Base-by-base conservation (phyloP, 805 yeast species). In the Grigorovia yakushimaensis region DNA sequence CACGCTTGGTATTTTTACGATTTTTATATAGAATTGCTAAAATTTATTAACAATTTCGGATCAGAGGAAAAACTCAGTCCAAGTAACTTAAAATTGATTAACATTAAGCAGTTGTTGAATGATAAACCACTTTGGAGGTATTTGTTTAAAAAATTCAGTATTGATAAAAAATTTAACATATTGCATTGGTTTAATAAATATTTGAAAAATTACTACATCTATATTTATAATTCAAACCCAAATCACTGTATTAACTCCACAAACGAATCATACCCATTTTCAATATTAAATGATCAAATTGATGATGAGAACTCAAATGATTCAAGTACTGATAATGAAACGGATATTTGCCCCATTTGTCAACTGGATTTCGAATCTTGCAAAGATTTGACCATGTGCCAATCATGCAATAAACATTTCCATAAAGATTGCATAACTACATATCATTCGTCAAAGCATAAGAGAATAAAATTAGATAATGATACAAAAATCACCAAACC, bases 401-500 rank as follows among this genome's bases (percentile, higher is more conserved):
- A 81, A 54, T 83, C 83, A 37, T 89, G 96, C 59, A 79, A 82
- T 49, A 73, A 73, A 45, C 74, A 77, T 1, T 87, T 69, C 62
- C 96, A 89, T 62, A 2, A 7, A 9, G 15, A 27, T 15, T 55
- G 58, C 35, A 27, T 27, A 4, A 2, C 9, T 10, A 5, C n/a
- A n/a, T n/a, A n/a, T n/a, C n/a, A n/a, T n/a, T n/a, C n/a, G n/a
- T n/a, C n/a, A n/a, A n/a, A n/a, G n/a, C n/a, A n/a, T 27, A 27
- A 18, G 49, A 11, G 23, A 42, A 5, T 21, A 19, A 15, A 20
- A 36, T 20, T 18, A 36, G 9, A 19, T 18, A 23, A 10, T 6
- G 5, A 39, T 10, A 10, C 18, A 41, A 30, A 18, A 41, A 18
- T n/a, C n/a, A 9, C 13, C 21, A 58, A 64, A 0, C 74, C 71